Evolutionary conservation across 2,329 filamentous ascomycete species (phyloP).

Genomic region (Sphaceloma murrayae): DNA sequence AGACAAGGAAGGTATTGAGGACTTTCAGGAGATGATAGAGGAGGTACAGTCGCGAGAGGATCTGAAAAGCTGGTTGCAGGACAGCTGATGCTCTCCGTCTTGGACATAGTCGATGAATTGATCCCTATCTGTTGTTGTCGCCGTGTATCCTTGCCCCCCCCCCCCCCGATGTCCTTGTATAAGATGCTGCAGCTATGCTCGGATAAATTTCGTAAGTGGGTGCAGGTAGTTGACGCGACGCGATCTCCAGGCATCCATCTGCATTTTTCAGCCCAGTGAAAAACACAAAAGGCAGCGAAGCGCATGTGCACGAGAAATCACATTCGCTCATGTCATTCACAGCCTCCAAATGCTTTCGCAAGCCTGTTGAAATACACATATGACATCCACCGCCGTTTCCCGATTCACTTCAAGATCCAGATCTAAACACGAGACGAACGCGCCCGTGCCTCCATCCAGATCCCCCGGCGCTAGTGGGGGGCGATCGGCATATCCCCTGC

Average conservation of each 20-base stretch:
- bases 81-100: too few relatives aligned
- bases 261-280: too few relatives aligned
- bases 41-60: slow-evolving; percentile 4
- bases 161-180: too few relatives aligned
- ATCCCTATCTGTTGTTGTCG: too few relatives aligned
- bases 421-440: background rate
- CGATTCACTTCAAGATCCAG: background rate
- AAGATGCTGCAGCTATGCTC: too few relatives aligned
- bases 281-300: too few relatives aligned
- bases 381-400: background rate
- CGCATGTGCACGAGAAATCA: background rate
- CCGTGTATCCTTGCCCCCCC: too few relatives aligned
- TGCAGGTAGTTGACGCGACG: slow-evolving; percentile 2
- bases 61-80: slow-evolving; percentile 9
- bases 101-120: too few relatives aligned
- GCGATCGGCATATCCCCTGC: slow-evolving; percentile 12
- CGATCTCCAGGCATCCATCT: slow-evolving; percentile 11
- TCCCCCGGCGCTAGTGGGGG: slow-evolving; percentile 6
- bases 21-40: slow-evolving; percentile 9
- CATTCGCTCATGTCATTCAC: background rate
- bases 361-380: background rate
- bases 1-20: background rate
- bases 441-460: slow-evolving; percentile 8
- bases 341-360: background rate
- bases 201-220: too few relatives aligned